A percentile compares a stretch with the other conserved stretches of the same genome.
These are phyloP conservation scores for Mucor indicus DNA, from an alignment of 371 early-diverging fungal species.

Conservation along the genomic window DNA sequence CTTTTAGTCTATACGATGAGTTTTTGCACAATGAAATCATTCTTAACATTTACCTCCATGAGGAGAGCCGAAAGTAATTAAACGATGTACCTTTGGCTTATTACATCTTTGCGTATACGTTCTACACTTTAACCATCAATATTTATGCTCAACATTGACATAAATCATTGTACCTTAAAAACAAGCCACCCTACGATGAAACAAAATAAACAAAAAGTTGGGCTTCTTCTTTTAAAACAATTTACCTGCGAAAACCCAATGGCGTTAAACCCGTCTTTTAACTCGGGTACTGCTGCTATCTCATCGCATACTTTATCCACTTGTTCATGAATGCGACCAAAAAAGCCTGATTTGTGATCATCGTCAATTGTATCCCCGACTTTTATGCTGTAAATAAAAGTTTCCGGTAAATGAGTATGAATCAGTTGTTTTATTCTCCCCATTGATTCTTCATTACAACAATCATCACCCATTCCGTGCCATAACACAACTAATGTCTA, in stretches of 20 bases:
- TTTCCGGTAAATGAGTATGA: constrained; percentile 54
- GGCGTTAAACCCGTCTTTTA: constrained; percentile 79
- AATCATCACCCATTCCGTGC: constrained; percentile 93
- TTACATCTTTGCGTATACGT: constrained; percentile 83
- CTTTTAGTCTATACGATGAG: constrained; percentile 18
- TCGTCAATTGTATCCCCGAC: constrained; percentile 58
- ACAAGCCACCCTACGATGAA: constrained; percentile 56
- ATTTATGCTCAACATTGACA: not conserved
- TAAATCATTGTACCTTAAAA: constrained; percentile 42
- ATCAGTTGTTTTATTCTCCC: constrained; percentile 54
- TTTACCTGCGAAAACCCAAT: constrained; percentile 91
- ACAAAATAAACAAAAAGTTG: not conserved
- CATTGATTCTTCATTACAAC: constrained; percentile 74
- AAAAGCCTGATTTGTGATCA: constrained; percentile 81
- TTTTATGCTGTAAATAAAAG: constrained; percentile 75
- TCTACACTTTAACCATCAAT: constrained; percentile 35
- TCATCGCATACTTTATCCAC: constrained; percentile 59
- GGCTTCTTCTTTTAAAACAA: not conserved
- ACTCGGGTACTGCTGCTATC: constrained; percentile 49
- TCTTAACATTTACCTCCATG: constrained; percentile 53
- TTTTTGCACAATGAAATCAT: not conserved
- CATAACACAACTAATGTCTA: constrained; percentile 76
- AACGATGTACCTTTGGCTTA: constrained; percentile 64
- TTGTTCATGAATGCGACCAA: constrained; percentile 77
- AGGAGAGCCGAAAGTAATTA: constrained; percentile 88